These are phyloP conservation scores for Lactarius sp. DNA, from an alignment of 768 basidiomycete species.

Conservation along the genomic window DNA sequence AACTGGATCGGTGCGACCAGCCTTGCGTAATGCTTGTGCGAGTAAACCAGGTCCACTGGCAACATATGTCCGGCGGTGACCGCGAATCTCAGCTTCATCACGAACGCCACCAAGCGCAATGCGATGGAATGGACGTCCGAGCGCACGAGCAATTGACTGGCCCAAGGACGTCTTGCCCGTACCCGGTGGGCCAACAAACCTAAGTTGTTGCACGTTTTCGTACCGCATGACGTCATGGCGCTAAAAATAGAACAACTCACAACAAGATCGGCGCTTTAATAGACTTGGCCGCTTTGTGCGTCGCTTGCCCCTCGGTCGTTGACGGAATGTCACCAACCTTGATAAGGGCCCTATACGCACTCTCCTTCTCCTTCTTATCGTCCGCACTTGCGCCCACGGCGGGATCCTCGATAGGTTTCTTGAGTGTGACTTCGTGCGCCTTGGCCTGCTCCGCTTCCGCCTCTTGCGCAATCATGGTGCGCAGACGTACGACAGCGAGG, in stretches of 20 bases:
- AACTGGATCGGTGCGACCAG: constrained; percentile 75
- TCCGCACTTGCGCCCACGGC: constrained; percentile 19
- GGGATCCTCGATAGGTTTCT: constrained; percentile 20
- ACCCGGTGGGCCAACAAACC: constrained; percentile 88
- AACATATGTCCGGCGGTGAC: constrained; percentile 85
- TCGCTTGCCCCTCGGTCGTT: constrained; percentile 16
- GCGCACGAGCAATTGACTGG: constrained; percentile 77
- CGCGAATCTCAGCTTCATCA: constrained; percentile 84
- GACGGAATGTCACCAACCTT: constrained; percentile 16
- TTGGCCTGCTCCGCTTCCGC: constrained; percentile 9
- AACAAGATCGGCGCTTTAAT: constrained; percentile 72
- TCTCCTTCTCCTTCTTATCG: constrained; percentile 11
- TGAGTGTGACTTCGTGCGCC: constrained; percentile 24
- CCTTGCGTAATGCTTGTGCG: constrained; percentile 82
- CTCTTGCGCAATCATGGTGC: constrained; percentile 26
- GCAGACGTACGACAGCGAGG: constrained; percentile 74
- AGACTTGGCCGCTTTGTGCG: constrained; percentile 32
- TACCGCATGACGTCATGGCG: neutral
- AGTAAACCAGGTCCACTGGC: constrained; percentile 81
- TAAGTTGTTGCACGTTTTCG: constrained; percentile 27
- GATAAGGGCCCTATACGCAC: neutral
- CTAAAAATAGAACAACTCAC: constrained; percentile 33
- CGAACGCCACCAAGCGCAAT: constrained; percentile 90
- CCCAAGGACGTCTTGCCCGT: constrained; percentile 91
- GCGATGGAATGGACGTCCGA: constrained; percentile 83